Conservation (phyloP, 129 eudicot species). For the Artemisia annua region DNA sequence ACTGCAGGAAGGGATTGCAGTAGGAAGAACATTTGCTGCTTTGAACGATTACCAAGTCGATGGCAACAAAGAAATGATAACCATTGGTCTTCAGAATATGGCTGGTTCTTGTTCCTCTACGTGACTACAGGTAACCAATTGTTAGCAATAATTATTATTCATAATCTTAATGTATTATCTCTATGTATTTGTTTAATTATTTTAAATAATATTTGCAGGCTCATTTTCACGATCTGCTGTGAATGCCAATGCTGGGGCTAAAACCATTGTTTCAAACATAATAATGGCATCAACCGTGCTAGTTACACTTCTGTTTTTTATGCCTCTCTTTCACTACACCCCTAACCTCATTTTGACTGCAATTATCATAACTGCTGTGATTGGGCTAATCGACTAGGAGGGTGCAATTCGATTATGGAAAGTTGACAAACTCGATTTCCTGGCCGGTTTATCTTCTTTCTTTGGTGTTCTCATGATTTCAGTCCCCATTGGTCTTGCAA, state of each 20-base stretch:
- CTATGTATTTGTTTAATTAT: not conserved
- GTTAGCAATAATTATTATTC: not conserved
- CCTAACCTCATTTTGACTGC: constrained; percentile 90
- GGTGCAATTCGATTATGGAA: constrained; percentile 70
- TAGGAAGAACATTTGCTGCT: constrained; percentile 91
- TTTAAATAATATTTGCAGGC: constrained; percentile 40
- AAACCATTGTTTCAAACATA: constrained; percentile 77
- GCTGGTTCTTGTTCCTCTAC: constrained; percentile 96
- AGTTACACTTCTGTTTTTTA: constrained; percentile 75
- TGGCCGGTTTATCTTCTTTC: constrained; percentile 82
- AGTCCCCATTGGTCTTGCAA: constrained; percentile 88
- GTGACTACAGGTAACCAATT: constrained; percentile 73
- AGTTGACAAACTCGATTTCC: constrained; percentile 90
- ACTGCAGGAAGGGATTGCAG: constrained; percentile 92
- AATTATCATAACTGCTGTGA: constrained; percentile 90
- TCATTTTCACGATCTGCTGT: constrained; percentile 98
- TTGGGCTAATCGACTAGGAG: constrained; percentile 83
- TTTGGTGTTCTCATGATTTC: constrained; percentile 92
- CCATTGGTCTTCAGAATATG: constrained; percentile 95
- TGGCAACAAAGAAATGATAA: constrained; percentile 98
- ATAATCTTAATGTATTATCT: not conserved
- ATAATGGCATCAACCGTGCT: constrained; percentile 85
- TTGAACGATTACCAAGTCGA: constrained; percentile 92
- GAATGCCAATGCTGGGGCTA: constrained; percentile 91
- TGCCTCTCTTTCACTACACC: constrained; percentile 89